Evolutionary conservation across 768 basidiomycete genomes (phyloP), one percentile per base, ranked within the genome.

Genomic region (Obba rivulosa): DNA sequence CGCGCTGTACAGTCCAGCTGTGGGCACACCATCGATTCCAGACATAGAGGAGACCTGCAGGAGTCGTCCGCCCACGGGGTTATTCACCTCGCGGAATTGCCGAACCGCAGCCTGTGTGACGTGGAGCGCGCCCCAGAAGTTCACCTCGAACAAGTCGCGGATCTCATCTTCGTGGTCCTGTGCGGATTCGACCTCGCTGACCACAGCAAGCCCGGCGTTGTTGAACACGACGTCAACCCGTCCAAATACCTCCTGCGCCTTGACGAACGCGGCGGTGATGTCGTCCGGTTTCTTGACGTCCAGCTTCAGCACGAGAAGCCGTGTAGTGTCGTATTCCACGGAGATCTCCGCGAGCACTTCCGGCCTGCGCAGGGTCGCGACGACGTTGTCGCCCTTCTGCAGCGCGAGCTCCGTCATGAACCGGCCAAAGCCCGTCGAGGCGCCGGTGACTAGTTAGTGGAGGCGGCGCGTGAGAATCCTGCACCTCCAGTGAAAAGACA

Each of bases 51-150:
- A 66, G 41, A 61, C 43, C 38, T 73, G 69, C n/a, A 72, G 52
- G 1, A 72, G 55, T 14, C 60, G 62, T 2, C 71, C 71, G 0
- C 69, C 68, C 5, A 17, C 49, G 10, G 69, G 64, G 8, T 62
- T 52, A 46, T 72, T 72, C 2, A 62, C 57, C 16, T 72, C 71
- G 17, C 71, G 61, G 53, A 72, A 68, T 46, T 62, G 59, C 31
- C 48, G 45, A 31, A 73, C 52, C 0, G 69, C 67, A 36, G 62
- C 67, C 22, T 49, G 53, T 25, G 53, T 66, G 25, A 70, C 69
- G 28, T 53, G 51, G 0, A 51, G 48, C 2, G 63, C 57, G 7
- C 63, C 62, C 58, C 56, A 65, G 52, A 62, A 60, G 51, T 60
- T 58, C 14, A 57, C 53, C 11, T 63, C 63, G 36, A 65, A 45